A percentile compares a stretch with the other conserved stretches of the same genome.
These are phyloP conservation scores for Termitomyces sp. DNA, from an alignment of 768 basidiomycete genomes.

Conservation along the genomic window DNA sequence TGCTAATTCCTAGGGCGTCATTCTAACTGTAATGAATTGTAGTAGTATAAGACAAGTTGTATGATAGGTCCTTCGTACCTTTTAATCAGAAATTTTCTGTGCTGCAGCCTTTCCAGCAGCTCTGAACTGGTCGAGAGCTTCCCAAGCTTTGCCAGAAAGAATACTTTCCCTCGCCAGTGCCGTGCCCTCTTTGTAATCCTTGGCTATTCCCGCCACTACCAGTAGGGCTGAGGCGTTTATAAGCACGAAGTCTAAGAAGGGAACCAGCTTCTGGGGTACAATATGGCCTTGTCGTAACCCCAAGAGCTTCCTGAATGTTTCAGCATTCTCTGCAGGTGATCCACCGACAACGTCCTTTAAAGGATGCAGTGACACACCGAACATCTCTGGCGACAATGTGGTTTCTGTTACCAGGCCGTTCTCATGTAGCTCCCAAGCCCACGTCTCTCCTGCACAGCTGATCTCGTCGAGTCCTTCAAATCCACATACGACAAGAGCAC, in stretches of 20 bases:
- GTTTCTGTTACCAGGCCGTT: constrained; percentile 59
- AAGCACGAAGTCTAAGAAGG: constrained; percentile 81
- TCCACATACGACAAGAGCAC: constrained; percentile 92
- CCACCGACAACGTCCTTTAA: constrained; percentile 67
- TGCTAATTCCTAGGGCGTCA: neutral
- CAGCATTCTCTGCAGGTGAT: constrained; percentile 73
- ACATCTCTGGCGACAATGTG: constrained; percentile 62
- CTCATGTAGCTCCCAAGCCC: constrained; percentile 70
- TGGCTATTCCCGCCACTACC: constrained; percentile 73
- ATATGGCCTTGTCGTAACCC: constrained; percentile 47
- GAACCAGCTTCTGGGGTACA: constrained; percentile 48
- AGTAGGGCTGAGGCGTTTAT: constrained; percentile 88
- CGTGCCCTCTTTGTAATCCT: constrained; percentile 65
- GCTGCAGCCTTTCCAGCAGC: constrained; percentile 31
- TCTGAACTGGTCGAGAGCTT: constrained; percentile 46
- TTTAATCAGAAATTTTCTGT: neutral
- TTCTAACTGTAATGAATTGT: neutral
- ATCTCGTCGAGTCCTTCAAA: constrained; percentile 91
- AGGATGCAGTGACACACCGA: constrained; percentile 71
- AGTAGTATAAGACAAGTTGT: neutral
- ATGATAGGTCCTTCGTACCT: neutral
- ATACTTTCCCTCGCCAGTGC: constrained; percentile 58
- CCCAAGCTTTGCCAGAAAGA: constrained; percentile 53
- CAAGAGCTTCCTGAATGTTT: constrained; percentile 52
- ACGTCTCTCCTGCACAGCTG: constrained; percentile 86